Base-by-base conservation (phyloP, 2,329 filamentous ascomycete genomes). In the Alternaria sp. region DNA sequence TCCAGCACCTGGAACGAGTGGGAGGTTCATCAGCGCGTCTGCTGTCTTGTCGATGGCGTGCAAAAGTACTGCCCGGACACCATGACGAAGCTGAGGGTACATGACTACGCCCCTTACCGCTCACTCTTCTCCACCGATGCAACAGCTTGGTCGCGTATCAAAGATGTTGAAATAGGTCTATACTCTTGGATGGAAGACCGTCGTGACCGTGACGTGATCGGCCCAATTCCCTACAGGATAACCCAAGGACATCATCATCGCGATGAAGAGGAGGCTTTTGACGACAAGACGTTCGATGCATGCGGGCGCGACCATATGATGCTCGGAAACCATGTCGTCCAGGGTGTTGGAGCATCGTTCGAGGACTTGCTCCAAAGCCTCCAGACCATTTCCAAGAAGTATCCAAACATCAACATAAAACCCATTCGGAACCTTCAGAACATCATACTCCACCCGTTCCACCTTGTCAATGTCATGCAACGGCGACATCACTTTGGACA, bases 11-110 rank as follows among this genome's bases (percentile, higher is more conserved):
- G 75, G 76, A 77, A 77, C 49, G 76, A 78, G 34, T 78, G 74
- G 73, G 74, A 78, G 46, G 75, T 78, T 3, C 76, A 78, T 49
- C 74, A 77, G 59, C 74, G 75, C 7, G 74, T 78, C 1, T 78
- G 76, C 63, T 75, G 70, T 54, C 70, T 78, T 4, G 68, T 77
- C 20, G 75, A 78, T 56, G 74, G 73, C 12, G 68, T 78, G 14
- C 64, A 69, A 32, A 68, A 66, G 18, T 56, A 78, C 57, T 75
- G 73, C 52, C 72, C 76, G 11, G 54, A 71, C 4, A 76, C 57
- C 44, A 60, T 78, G 67, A 74, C 67, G 4, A 77, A 71, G 56
- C 66, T 78, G 12, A 71, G 70, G 41, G 69, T 78, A 5, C 71
- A 77, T 60, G 75, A 78, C 60, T 76, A 77, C 55, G 74, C 74